phyloP scores from a whole-genome alignment of 495 filamentous ascomycete genomes.

The Geopyxis carbonaria region DNA sequence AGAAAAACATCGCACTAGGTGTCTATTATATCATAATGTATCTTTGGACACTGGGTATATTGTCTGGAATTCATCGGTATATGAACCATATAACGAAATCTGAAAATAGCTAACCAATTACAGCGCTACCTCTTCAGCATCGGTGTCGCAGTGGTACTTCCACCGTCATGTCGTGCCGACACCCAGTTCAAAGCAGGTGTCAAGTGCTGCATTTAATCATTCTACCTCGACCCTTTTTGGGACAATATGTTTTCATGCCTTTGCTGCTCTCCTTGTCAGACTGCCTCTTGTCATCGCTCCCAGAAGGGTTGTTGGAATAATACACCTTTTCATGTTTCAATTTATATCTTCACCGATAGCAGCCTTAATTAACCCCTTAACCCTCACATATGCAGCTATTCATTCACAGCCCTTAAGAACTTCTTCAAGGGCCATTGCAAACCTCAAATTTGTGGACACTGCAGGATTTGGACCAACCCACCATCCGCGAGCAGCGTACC shows the following conservation, averaged over 20 bases:
- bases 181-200: slow-evolving; percentile 56
- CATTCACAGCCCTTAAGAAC: slow-evolving; percentile 65
- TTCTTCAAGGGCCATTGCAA: slow-evolving; percentile 58
- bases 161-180: slow-evolving; percentile 70
- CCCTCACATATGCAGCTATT: slow-evolving; percentile 83
- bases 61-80: slow-evolving; percentile 58
- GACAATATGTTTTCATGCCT: slow-evolving; percentile 70
- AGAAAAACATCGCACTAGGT: slow-evolving; percentile 80
- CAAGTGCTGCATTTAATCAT: slow-evolving; percentile 65
- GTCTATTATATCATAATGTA: slow-evolving; percentile 83
- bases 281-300: slow-evolving; percentile 76
- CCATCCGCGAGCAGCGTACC: slow-evolving; percentile 42
- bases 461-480: slow-evolving; percentile 30
- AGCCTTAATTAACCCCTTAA: slow-evolving; percentile 72
- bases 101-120: slow-evolving; percentile 2
- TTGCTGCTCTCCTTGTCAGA: slow-evolving; percentile 63
- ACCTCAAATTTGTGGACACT: slow-evolving; percentile 55
- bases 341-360: slow-evolving; percentile 70
- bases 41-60: slow-evolving; percentile 78
- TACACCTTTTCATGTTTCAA: slow-evolving; percentile 46
- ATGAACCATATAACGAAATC: not conserved
- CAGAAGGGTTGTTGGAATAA: slow-evolving; percentile 39
- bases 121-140: slow-evolving; percentile 74
- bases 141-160: slow-evolving; percentile 97
- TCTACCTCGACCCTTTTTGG: slow-evolving; percentile 76